Conservation (phyloP, 768 basidiomycete species). For the Auriscalpium orientale region DNA sequence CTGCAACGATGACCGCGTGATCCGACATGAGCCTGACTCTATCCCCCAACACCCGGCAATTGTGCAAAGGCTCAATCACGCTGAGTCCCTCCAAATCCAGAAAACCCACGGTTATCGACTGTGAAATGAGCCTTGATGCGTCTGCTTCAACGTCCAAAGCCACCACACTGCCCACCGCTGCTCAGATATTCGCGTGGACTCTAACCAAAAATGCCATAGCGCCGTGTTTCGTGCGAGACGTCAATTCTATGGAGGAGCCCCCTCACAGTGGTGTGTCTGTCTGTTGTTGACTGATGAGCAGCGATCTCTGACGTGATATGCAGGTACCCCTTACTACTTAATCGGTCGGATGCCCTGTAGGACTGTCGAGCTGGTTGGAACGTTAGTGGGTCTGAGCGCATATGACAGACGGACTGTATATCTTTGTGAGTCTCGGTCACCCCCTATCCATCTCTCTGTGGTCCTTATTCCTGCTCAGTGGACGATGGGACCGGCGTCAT, state of each 20-base stretch:
- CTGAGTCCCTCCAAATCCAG: too few relatives aligned
- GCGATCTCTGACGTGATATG: background rate
- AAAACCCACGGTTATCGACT: too few relatives aligned
- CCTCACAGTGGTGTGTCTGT: constrained; percentile 1
- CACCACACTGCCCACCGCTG: background rate
- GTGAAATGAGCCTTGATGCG: too few relatives aligned
- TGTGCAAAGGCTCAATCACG: too few relatives aligned
- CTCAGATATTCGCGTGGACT: background rate
- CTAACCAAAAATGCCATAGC: background rate
- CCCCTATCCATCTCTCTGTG: background rate
- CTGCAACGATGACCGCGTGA: too few relatives aligned
- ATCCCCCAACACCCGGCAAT: too few relatives aligned
- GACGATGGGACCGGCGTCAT: constrained; percentile 74
- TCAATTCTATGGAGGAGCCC: background rate
- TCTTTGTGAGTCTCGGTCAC: constrained; percentile 33
- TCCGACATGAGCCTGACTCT: too few relatives aligned
- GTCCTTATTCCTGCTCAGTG: constrained; percentile 34
- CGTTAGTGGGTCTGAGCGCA: constrained; percentile 54
- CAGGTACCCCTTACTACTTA: constrained; percentile 61
- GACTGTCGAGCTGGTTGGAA: constrained; percentile 49
- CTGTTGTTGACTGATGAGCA: background rate
- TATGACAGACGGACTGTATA: constrained; percentile 58
- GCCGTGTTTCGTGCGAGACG: background rate
- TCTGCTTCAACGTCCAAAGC: too few relatives aligned
- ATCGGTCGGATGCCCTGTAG: constrained; percentile 67